Percentiles rank a stretch among this genome's conserved stretches.
These are phyloP conservation scores for Echium plantagineum DNA, from an alignment of 257 asterid species.

Conservation along the genomic window DNA sequence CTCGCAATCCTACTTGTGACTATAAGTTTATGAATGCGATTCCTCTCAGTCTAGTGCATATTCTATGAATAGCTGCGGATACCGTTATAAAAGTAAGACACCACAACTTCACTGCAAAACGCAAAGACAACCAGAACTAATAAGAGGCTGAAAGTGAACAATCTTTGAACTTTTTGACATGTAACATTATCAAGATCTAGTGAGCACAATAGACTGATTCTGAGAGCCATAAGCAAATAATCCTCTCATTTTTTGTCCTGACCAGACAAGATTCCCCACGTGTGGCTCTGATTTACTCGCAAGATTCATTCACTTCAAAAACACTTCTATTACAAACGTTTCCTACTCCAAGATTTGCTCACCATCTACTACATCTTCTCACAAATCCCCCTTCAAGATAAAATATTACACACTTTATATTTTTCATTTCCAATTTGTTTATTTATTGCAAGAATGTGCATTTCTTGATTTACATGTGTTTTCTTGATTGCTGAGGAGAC, in stretches of 20 bases:
- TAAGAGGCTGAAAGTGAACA: not conserved
- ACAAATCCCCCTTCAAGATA: not conserved
- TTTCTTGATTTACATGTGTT: not conserved
- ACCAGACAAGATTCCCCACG: not conserved
- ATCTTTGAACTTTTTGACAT: not conserved
- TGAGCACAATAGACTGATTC: too few relatives aligned
- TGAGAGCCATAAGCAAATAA: not conserved
- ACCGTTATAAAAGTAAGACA: too few relatives aligned
- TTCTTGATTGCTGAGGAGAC: too few relatives aligned
- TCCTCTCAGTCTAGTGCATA: too few relatives aligned
- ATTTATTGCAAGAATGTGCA: not conserved
- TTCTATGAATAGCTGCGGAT: too few relatives aligned
- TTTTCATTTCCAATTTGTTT: too few relatives aligned
- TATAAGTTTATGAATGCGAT: too few relatives aligned
- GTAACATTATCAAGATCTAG: not conserved
- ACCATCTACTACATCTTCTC: not conserved
- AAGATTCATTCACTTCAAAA: not conserved
- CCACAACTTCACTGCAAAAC: too few relatives aligned
- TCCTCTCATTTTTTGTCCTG: not conserved
- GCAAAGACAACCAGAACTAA: too few relatives aligned
- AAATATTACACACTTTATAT: too few relatives aligned
- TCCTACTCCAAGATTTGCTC: too few relatives aligned
- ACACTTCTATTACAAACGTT: not conserved
- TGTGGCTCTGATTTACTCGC: not conserved
- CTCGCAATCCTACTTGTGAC: too few relatives aligned